Conservation (phyloP, 2,329 filamentous ascomycete species). For the Bertia moriformis region DNA sequence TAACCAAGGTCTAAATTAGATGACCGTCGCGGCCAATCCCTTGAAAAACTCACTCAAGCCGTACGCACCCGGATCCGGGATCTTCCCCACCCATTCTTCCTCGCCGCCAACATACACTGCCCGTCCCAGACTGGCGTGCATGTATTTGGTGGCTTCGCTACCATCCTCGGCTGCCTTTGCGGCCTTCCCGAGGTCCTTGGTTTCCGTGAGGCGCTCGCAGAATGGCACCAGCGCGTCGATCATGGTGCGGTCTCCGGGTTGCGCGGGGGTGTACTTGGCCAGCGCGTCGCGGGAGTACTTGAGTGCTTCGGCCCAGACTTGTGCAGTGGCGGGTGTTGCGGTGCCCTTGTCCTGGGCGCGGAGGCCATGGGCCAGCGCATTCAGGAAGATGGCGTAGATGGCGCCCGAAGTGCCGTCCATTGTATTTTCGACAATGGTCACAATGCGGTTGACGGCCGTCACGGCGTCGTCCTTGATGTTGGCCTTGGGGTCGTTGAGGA, state of each 20-base stretch:
- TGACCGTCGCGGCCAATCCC: conserved; percentile 46
- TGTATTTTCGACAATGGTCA: conserved; percentile 47
- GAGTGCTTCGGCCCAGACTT: conserved; percentile 49
- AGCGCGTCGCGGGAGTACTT: conserved; percentile 57
- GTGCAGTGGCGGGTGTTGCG: conserved; percentile 13
- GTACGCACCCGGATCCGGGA: conserved; percentile 54
- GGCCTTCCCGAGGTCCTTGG: conserved; percentile 55
- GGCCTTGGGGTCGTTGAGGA: conserved; percentile 25
- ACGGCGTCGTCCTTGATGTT: conserved; percentile 39
- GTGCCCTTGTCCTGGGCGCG: conserved; percentile 23
- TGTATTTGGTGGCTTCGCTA: conserved; percentile 74
- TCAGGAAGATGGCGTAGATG: conserved; percentile 63
- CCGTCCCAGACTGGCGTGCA: conserved; percentile 77
- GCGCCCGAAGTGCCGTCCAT: conserved; percentile 70
- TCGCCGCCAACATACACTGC: conserved; percentile 69
- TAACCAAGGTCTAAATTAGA: too few relatives aligned
- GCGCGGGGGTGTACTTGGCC: conserved; percentile 74
- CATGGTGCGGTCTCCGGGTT: conserved; percentile 76
- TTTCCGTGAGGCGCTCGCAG: conserved; percentile 52
- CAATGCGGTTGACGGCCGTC: conserved; percentile 42
- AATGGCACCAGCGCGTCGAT: conserved; percentile 86
- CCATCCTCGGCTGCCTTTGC: conserved; percentile 62
- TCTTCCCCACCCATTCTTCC: conserved; percentile 12
- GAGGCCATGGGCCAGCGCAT: conserved; percentile 48
- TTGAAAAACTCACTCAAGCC: conserved; percentile 66